Conservation (phyloP, 2,329 filamentous ascomycete genomes). For the Fonsecaea multimorphosa region DNA sequence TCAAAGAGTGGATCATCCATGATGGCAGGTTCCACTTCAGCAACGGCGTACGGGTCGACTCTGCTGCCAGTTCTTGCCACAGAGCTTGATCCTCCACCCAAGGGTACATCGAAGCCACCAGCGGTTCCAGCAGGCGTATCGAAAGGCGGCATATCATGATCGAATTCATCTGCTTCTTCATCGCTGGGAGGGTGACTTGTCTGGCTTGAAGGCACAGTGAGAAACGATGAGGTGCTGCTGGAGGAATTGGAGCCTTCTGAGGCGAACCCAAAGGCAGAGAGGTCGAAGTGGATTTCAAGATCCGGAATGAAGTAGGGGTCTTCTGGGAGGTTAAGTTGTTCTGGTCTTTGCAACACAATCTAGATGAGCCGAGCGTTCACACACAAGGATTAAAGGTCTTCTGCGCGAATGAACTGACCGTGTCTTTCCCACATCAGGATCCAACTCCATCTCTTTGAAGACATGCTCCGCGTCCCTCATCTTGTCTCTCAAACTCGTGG, state of each 20-base stretch:
- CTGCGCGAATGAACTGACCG: slow-evolving; percentile 67
- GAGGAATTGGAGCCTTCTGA: slow-evolving; percentile 46
- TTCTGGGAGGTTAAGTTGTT: slow-evolving; percentile 78
- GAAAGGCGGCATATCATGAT: slow-evolving; percentile 58
- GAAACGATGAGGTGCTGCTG: slow-evolving; percentile 32
- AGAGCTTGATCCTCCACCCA: slow-evolving; percentile 50
- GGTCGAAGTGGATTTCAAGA: slow-evolving; percentile 63
- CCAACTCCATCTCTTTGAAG: slow-evolving; percentile 65
- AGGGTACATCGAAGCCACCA: slow-evolving; percentile 47
- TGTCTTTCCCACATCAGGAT: slow-evolving; percentile 72
- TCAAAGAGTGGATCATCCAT: slow-evolving; percentile 63
- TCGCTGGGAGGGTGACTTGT: slow-evolving; percentile 42
- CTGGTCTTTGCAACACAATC: slow-evolving; percentile 65
- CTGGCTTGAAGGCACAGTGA: slow-evolving; percentile 40
- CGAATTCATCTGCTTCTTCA: slow-evolving; percentile 41
- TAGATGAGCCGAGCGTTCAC: slow-evolving; percentile 2
- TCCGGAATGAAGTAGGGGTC: slow-evolving; percentile 81
- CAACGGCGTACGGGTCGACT: slow-evolving; percentile 40
- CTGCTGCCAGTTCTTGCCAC: slow-evolving; percentile 45
- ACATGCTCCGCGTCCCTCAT: slow-evolving; percentile 72
- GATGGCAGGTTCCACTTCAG: slow-evolving; percentile 53
- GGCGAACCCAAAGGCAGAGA: slow-evolving; percentile 53
- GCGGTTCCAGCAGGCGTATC: slow-evolving; percentile 48
- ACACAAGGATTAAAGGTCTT: background rate
- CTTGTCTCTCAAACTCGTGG: slow-evolving; percentile 73